These are phyloP conservation scores for Colletotrichum agaves DNA, from an alignment of 2,329 filamentous ascomycete genomes.

Conservation along the genomic window DNA sequence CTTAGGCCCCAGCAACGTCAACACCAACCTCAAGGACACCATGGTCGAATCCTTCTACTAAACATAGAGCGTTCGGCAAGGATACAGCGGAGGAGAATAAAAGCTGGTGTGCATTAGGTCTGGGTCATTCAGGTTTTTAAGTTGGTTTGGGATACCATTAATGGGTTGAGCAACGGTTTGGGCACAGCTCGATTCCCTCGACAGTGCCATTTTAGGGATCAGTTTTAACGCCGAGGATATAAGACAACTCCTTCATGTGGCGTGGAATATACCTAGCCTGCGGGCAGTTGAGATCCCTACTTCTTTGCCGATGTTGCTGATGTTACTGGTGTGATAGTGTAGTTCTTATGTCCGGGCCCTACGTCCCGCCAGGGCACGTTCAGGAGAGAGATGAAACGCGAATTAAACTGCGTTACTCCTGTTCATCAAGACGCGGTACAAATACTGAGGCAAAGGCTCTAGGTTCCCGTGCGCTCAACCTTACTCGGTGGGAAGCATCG, in stretches of 20 bases:
- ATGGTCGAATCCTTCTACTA: slow-evolving; percentile 99
- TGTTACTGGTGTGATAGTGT: background rate
- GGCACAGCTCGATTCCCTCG: slow-evolving; percentile 14
- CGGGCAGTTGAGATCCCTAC: slow-evolving; percentile 21
- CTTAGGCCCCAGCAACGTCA: slow-evolving; percentile 79
- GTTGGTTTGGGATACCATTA: slow-evolving; percentile 38
- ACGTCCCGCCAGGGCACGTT: background rate
- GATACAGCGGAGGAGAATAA: background rate
- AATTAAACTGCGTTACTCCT: background rate
- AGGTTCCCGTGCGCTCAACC: background rate
- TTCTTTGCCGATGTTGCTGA: background rate
- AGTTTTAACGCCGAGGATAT: background rate
- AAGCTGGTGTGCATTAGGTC: slow-evolving; percentile 8
- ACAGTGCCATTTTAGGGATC: slow-evolving; percentile 27
- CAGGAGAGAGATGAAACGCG: slow-evolving; percentile 1
- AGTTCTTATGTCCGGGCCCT: background rate
- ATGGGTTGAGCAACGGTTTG: slow-evolving; percentile 33
- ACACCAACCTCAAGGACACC: slow-evolving; percentile 90
- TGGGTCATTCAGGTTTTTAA: slow-evolving; percentile 28
- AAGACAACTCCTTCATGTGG: background rate
- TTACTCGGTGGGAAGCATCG: background rate
- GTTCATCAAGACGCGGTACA: background rate
- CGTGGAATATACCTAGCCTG: slow-evolving; percentile 32
- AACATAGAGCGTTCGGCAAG: slow-evolving; percentile 40
- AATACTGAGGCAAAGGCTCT: background rate